These are phyloP conservation scores for Flaveria ramosissima DNA, from an alignment of 129 eudicot genomes.

Conservation along the genomic window DNA sequence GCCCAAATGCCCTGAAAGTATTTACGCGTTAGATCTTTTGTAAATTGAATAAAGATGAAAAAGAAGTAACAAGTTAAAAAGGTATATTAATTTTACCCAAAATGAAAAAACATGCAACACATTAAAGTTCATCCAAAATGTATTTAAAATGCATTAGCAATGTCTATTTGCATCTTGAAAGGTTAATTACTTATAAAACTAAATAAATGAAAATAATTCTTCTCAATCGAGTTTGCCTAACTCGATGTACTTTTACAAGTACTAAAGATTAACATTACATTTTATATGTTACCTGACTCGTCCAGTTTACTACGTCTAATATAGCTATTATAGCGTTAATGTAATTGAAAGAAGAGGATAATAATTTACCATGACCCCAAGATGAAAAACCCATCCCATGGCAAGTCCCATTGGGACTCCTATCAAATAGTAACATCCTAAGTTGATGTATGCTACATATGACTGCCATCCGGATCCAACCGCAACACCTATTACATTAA, in stretches of 20 bases:
- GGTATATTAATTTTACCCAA: background rate
- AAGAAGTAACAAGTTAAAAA: background rate
- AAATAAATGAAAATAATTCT: background rate
- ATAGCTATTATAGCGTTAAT: background rate
- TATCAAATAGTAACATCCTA: constrained; percentile 72
- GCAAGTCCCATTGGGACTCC: constrained; percentile 76
- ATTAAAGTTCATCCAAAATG: background rate
- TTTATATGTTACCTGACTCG: background rate
- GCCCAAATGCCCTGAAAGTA: constrained; percentile 78
- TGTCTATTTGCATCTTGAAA: background rate
- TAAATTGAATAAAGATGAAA: background rate
- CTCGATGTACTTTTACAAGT: background rate
- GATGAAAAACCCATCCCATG: constrained; percentile 76
- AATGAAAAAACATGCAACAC: background rate
- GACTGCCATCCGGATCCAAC: constrained; percentile 95
- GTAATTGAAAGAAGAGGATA: background rate
- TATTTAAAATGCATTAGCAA: background rate
- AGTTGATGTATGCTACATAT: constrained; percentile 74
- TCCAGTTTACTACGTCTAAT: background rate
- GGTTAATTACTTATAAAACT: background rate
- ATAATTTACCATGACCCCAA: constrained; percentile 73
- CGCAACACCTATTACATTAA: constrained; percentile 63
- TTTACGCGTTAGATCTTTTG: background rate
- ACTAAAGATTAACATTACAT: background rate
- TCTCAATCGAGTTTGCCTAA: background rate